Conservation (phyloP, 1,139 yeast genomes). For the Pichia kudriavzevii region DNA sequence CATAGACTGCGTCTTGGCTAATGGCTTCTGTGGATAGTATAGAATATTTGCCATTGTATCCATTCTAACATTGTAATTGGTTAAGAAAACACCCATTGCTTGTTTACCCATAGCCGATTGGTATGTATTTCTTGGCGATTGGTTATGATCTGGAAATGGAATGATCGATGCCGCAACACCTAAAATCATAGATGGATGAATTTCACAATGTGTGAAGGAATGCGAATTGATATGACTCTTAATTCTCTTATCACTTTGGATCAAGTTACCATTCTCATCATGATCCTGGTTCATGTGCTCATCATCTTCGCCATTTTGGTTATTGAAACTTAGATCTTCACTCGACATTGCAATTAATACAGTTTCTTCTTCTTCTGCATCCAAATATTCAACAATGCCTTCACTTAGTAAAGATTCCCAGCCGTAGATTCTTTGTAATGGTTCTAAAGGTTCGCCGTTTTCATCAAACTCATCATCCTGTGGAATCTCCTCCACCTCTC, state of each 20-base stretch:
- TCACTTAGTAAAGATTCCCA: slow-evolving; percentile 81
- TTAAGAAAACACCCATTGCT: slow-evolving; percentile 99
- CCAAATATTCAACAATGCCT: slow-evolving; percentile 90
- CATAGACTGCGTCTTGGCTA: slow-evolving; percentile 98
- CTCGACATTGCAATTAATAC: slow-evolving; percentile 99
- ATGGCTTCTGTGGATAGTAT: slow-evolving; percentile 97
- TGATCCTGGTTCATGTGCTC: slow-evolving; percentile 35
- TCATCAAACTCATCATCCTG: slow-evolving; percentile 45
- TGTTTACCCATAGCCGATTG: slow-evolving; percentile 99
- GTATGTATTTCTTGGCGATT: slow-evolving; percentile 98
- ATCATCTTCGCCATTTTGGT: slow-evolving; percentile 46
- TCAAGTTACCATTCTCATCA: slow-evolving; percentile 66
- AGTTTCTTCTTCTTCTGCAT: slow-evolving; percentile 97
- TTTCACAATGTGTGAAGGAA: slow-evolving; percentile 97
- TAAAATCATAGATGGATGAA: slow-evolving; percentile 96
- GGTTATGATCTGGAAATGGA: slow-evolving; percentile 99
- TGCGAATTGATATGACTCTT: slow-evolving; percentile 48
- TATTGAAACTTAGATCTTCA: slow-evolving; percentile 77
- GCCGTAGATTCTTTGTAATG: slow-evolving; percentile 46
- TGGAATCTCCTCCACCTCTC: slow-evolving; percentile 45
- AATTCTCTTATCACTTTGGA: no score
- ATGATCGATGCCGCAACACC: slow-evolving; percentile 98
- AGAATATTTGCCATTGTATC: slow-evolving; percentile 98
- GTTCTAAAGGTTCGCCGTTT: slow-evolving; percentile 37
- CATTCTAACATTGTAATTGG: slow-evolving; percentile 95